Evolutionary conservation across 768 basidiomycete genomes (phyloP).

Genomic region (Mycena rebaudengoi): DNA sequence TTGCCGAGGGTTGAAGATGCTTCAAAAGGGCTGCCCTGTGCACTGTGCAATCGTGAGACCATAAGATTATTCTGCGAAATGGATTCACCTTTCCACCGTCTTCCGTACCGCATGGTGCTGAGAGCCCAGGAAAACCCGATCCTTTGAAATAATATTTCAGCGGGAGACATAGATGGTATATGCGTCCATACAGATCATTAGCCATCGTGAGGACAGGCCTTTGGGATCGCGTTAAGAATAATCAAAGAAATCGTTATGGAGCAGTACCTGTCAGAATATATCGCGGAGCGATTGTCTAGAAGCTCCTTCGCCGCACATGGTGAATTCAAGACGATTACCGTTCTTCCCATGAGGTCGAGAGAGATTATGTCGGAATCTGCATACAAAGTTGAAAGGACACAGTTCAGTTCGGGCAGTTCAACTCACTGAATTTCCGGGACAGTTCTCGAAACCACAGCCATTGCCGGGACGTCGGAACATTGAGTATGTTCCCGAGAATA

Average conservation of each 20-base stretch:
- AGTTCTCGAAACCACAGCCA: too few relatives aligned
- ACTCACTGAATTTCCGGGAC: too few relatives aligned
- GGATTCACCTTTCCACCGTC: slow-evolving; percentile 1
- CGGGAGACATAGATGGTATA: too few relatives aligned
- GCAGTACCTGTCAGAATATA: neutral
- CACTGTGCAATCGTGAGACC: neutral
- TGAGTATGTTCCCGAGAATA: too few relatives aligned
- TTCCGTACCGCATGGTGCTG: slow-evolving; percentile 1
- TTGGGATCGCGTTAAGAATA: neutral
- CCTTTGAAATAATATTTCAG: neutral
- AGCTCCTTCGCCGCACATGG: too few relatives aligned
- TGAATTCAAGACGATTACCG: too few relatives aligned
- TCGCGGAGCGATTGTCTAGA: too few relatives aligned
- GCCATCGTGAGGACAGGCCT: neutral
- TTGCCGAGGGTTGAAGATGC: slow-evolving; percentile 19
- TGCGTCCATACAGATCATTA: neutral
- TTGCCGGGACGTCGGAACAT: too few relatives aligned
- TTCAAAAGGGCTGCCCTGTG: slow-evolving; percentile 16
- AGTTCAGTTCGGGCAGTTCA: too few relatives aligned
- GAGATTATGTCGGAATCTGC: too few relatives aligned
- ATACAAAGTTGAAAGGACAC: too few relatives aligned
- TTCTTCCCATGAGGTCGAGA: too few relatives aligned
- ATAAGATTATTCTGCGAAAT: neutral
- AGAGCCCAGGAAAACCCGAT: neutral
- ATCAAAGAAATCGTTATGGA: neutral